Conservation (phyloP, 1,139 yeast species). For the Geotrichum reessii region DNA sequence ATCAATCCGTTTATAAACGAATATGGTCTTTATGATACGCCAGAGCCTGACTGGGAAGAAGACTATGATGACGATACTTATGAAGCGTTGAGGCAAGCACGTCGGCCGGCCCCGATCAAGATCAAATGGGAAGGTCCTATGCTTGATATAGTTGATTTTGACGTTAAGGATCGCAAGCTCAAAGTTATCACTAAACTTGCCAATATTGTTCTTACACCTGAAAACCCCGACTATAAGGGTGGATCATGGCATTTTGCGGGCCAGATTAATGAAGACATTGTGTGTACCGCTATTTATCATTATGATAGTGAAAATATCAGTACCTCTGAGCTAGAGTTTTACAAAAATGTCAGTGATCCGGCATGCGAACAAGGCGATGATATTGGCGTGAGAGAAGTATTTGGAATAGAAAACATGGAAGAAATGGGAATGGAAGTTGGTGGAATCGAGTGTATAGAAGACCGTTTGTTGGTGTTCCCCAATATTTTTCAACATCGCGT, state of each 20-base stretch:
- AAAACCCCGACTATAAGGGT: slow-evolving; percentile 39
- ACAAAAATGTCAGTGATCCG: slow-evolving; percentile 36
- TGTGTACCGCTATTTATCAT: slow-evolving; percentile 42
- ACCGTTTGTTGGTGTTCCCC: no score
- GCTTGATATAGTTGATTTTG: neutral
- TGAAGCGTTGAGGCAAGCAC: neutral
- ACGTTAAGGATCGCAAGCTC: slow-evolving; percentile 22
- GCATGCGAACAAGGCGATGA: slow-evolving; percentile 38
- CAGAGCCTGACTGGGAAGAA: neutral
- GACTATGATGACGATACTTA: slow-evolving; percentile 1
- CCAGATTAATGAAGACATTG: slow-evolving; percentile 41
- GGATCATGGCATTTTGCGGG: slow-evolving; percentile 48
- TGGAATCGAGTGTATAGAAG: slow-evolving; percentile 30
- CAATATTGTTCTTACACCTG: slow-evolving; percentile 43
- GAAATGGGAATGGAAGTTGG: slow-evolving; percentile 27
- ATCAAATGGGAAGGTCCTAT: neutral
- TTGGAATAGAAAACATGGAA: slow-evolving; percentile 36
- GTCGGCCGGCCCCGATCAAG: neutral
- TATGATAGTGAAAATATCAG: slow-evolving; percentile 42
- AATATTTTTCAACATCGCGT: no score
- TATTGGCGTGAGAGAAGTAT: slow-evolving; percentile 22
- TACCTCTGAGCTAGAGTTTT: slow-evolving; percentile 38
- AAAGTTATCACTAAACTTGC: slow-evolving; percentile 43
- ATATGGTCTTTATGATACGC: neutral
- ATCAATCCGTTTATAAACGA: neutral